Evolutionary conservation across 495 filamentous ascomycete genomes (phyloP).

Genomic region (Penicillium simplicissimum): DNA sequence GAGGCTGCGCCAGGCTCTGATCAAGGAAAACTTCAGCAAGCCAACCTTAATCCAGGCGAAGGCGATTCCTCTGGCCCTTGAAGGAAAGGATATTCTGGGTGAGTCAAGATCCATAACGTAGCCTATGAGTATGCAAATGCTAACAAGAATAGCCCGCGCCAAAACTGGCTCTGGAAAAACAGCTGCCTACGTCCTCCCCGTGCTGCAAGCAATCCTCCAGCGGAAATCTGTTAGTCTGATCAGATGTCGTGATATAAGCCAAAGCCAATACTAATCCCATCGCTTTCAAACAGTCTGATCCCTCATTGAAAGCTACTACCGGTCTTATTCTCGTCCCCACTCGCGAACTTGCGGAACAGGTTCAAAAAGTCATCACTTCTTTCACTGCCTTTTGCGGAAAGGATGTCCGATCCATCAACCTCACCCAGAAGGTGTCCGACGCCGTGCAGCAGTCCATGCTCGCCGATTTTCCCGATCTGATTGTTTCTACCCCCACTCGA

Average conservation of each 20-base stretch:
- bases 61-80: conserved; percentile 86
- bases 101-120: conserved; percentile 8
- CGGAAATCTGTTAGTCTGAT: conserved; percentile 62
- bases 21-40: conserved; percentile 76
- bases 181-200: conserved; percentile 91
- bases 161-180: conserved; percentile 97
- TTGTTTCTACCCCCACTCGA: conserved; percentile 84
- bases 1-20: conserved; percentile 81
- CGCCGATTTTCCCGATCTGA: conserved; percentile 82
- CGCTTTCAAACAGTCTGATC: conserved; percentile 29
- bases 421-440: conserved; percentile 86
- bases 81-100: conserved; percentile 87
- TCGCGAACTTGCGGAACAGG: conserved; percentile 88
- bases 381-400: conserved; percentile 83
- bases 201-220: conserved; percentile 77
- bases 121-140: background rate
- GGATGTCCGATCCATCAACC: conserved; percentile 75
- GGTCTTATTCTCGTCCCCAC: conserved; percentile 92
- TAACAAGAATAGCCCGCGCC: conserved; percentile 62
- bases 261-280: background rate
- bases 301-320: conserved; percentile 51
- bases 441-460: conserved; percentile 81
- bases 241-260: background rate
- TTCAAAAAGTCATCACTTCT: conserved; percentile 68
- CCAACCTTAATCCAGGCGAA: conserved; percentile 85